Base-by-base conservation (phyloP, 1,284 basidiomycete species). In the Papiliotrema nemorosa region DNA sequence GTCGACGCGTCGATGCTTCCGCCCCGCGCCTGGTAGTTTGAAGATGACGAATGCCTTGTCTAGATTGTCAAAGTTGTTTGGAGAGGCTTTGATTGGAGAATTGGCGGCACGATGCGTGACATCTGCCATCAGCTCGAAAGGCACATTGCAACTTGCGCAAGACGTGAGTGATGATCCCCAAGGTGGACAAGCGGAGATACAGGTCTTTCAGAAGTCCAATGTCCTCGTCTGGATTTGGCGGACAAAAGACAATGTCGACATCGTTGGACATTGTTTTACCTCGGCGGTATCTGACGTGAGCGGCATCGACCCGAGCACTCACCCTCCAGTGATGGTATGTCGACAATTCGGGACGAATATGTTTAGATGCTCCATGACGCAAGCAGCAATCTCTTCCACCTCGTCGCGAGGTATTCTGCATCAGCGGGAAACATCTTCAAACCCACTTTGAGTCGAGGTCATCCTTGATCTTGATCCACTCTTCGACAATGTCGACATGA, bases 31-130 rank as follows among this genome's bases (percentile, higher is more conserved):
- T 35, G 67, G 69, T 1, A 72, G 56, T 12, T 54, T 49, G 46
- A 73, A 59, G 21, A 73, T 63, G 31, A 70, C 66, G 37, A 73
- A 73, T 10, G 67, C 66, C 54, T 73, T 75, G 58, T 75, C 73
- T 29, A 75, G 71, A 47, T 73, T 73, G 48, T 75, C 73, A 54
- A 75, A 75, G 50, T 75, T 75, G 36, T 68, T 65, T 3, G 66
- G 31, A 18, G 58, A 50, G 3, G 65, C 52, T 27, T 66, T 65
- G 26, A 71, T 62, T 1, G 67, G 67, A 0, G 49, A 47, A 10
- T 41, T 48, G 0, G 46, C 34, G 18, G 58, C 55, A 2, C 67
- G 56, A 20, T 52, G 48, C 0, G 68, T 67, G 0, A 66, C 53
- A 33, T 71, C 69, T 72, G 51, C 3, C 22, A 3, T n/a, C 7